Base-by-base conservation (phyloP, 2,329 filamentous ascomycete genomes). In the Pestalotiopsis fici region DNA sequence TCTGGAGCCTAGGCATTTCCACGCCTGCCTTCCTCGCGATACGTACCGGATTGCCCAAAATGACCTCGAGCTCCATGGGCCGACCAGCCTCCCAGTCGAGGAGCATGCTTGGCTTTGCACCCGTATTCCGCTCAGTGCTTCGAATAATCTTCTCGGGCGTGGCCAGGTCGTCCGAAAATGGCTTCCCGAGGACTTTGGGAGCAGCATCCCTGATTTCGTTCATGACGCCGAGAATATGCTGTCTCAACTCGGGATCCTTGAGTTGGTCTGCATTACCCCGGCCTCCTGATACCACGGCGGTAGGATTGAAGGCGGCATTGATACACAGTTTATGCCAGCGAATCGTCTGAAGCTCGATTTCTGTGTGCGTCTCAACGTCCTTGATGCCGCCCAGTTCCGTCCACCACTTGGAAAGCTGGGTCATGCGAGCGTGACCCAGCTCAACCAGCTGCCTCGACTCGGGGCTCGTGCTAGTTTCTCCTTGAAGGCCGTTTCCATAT, bases 271-370 rank as follows among this genome's bases (percentile, higher is more conserved):
- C 85, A 74, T 93, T 93, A 65, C 88, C 86, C 2, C 85, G 81
- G 1, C 90, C 89, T 13, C 89, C 88, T 1, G 86, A 87, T 0
- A 93, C 83, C 7, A 93, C 90, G 2, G 90, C 88, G 0, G 88
- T 90, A 0, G 91, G 90, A 79, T 93, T 93, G 85, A 93, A 91
- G 64, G 89, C 88, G 0, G 90, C 89, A 77, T 93, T 93, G 82
- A 93, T 93, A 73, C 89, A 90, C 69, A 93, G 87, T 78, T 93
- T 93, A 78, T 93, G 91, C 91, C 91, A 93, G 27, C 91, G 84
- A 21, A 93, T 87, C 55, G 88, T 86, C 78, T 93, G 91, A 59
- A 93, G 81, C 68, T 88, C 90, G 37, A 88, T 80, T 76, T 92
- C 89, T 59, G 87, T 84, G 72, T 91, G 88, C 7, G 86, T 81